Percentiles rank a stretch among this genome's conserved stretches.
Conservation (phyloP, 768 basidiomycete genomes). For the Lentinus tigrinus region DNA sequence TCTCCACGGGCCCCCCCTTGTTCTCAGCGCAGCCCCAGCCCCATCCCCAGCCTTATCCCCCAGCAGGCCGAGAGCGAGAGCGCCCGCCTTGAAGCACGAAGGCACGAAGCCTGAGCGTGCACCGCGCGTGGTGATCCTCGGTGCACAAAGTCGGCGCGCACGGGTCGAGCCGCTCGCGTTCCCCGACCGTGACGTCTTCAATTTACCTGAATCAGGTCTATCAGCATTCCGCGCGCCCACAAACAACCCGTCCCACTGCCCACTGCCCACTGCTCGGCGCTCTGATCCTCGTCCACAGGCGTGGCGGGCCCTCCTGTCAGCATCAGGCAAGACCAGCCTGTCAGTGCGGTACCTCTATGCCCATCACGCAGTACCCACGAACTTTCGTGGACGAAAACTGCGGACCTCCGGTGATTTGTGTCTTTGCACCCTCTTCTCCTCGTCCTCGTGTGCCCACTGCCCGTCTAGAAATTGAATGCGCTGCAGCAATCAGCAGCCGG, state of each 20-base stretch:
- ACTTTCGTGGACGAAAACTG: conserved; percentile 7
- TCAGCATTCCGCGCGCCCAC: conserved; percentile 5
- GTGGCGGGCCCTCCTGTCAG: background rate
- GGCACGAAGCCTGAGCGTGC: too few relatives aligned
- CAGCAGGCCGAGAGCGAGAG: too few relatives aligned
- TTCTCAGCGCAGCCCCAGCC: too few relatives aligned
- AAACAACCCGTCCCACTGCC: background rate
- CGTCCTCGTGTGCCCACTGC: background rate
- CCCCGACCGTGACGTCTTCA: background rate
- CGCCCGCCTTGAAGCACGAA: too few relatives aligned
- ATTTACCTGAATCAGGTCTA: conserved; percentile 8
- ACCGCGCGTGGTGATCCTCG: too few relatives aligned
- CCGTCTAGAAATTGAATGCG: too few relatives aligned
- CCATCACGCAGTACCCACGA: background rate
- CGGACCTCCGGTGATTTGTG: background rate
- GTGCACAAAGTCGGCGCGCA: too few relatives aligned
- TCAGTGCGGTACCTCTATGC: conserved; percentile 1
- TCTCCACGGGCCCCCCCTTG: too few relatives aligned
- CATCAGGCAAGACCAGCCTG: background rate
- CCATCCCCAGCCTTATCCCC: too few relatives aligned
- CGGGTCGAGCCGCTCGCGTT: too few relatives aligned
- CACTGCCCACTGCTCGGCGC: background rate
- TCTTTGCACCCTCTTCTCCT: background rate
- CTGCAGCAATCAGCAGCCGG: too few relatives aligned
- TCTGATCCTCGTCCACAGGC: conserved; percentile 3